Evolutionary conservation across 306 rosid species (phyloP).

Genomic region (Adenanthera pavonina): DNA sequence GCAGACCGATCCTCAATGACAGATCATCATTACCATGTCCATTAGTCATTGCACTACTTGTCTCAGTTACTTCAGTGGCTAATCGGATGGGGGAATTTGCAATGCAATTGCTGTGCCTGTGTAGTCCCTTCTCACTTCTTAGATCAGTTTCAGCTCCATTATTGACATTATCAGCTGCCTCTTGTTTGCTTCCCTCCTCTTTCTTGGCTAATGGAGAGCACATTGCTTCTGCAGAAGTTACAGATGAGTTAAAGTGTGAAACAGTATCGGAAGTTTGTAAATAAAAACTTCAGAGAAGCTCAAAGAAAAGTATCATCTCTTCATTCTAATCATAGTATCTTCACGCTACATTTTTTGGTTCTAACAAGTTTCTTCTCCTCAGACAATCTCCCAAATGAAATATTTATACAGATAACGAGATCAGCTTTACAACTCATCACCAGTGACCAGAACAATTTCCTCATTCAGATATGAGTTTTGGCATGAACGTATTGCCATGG

Average conservation of each 20-base stretch:
- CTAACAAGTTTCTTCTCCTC: conserved; percentile 3
- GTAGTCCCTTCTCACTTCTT: conserved; percentile 37
- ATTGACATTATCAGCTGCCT: conserved; percentile 38
- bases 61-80: conserved; percentile 36
- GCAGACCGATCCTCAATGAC: conserved; percentile 44
- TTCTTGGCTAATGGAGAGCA: conserved; percentile 5
- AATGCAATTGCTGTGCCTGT: conserved; percentile 39
- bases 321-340: conserved; percentile 6
- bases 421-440: conserved; percentile 5
- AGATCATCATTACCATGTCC: conserved; percentile 40
- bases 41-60: conserved; percentile 40
- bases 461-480: conserved; percentile 19
- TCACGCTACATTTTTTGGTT: not conserved
- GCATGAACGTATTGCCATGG: not conserved
- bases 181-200: conserved; percentile 37
- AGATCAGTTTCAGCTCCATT: conserved; percentile 39
- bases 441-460: no score
- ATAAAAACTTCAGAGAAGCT: conserved; percentile 28
- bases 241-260: conserved; percentile 25
- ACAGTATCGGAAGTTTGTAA: conserved; percentile 3
- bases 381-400: not conserved
- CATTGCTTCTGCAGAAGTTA: conserved; percentile 45
- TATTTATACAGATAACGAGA: conserved; percentile 26
- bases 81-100: conserved; percentile 46
- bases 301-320: conserved; percentile 29